Conservation (phyloP, 73 alveolate species). For the Paramecium biaurelia region DNA sequence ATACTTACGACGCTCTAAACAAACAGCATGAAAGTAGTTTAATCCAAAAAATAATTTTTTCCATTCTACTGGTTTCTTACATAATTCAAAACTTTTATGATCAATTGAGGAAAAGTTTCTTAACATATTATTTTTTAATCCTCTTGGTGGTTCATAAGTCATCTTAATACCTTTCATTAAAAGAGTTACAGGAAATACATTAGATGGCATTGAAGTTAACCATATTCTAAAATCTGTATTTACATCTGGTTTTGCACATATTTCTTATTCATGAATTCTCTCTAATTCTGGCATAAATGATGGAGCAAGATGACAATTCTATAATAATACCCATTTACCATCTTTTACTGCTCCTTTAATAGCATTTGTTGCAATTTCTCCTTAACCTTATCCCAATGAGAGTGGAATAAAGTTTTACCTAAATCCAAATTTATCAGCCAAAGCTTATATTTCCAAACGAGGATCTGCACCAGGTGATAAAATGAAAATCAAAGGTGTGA, state of each 20-base stretch:
- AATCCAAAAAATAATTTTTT: conserved; percentile 95
- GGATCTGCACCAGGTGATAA: conserved; percentile 99
- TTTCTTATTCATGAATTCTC: conserved; percentile 66
- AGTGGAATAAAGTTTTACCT: conserved; percentile 80
- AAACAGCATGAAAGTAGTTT: conserved; percentile 97
- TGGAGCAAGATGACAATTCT: conserved; percentile 98
- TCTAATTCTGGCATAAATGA: conserved; percentile 97
- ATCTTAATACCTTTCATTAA: conserved; percentile 96
- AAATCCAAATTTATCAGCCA: conserved; percentile 84
- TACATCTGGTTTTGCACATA: not conserved
- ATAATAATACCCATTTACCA: conserved; percentile 95
- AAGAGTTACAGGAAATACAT: conserved; percentile 94
- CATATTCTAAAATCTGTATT: conserved; percentile 90
- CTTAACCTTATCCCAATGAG: conserved; percentile 97
- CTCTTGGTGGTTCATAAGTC: conserved; percentile 99
- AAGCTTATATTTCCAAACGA: conserved; percentile 88
- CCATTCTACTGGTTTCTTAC: conserved; percentile 86
- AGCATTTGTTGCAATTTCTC: conserved; percentile 91
- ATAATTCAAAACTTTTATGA: conserved; percentile 85
- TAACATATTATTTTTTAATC: conserved; percentile 91
- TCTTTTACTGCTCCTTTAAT: conserved; percentile 90
- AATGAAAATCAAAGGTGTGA: conserved; percentile 93
- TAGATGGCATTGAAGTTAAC: conserved; percentile 98
- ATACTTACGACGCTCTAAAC: conserved; percentile 99
- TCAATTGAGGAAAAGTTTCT: conserved; percentile 89